phyloP scores from a whole-genome alignment of 805 yeast genomes.

The Yamadazyma akitaensis region DNA sequence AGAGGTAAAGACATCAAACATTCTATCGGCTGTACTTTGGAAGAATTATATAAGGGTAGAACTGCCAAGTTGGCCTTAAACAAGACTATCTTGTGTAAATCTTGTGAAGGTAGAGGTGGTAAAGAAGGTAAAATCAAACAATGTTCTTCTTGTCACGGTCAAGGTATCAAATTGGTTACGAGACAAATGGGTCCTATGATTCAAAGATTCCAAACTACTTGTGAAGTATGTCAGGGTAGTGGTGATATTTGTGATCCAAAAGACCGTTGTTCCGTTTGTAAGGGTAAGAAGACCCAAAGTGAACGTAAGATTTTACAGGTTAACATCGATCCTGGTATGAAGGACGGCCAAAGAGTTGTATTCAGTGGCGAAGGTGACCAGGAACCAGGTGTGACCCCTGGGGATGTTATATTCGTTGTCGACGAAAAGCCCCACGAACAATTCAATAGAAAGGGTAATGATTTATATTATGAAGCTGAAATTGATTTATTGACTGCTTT shows the following conservation, averaged over 20 bases:
- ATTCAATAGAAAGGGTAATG: conserved; percentile 87
- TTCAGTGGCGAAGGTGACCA: conserved; percentile 98
- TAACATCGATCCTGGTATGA: conserved; percentile 96
- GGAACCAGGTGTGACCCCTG: conserved; percentile 91
- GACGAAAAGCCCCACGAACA: conserved; percentile 83
- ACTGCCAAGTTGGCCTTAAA: conserved; percentile 90
- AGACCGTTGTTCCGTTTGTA: conserved; percentile 84
- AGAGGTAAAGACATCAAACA: conserved; percentile 91
- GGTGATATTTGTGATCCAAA: conserved; percentile 86
- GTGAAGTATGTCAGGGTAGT: conserved; percentile 88
- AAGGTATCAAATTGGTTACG: conserved; percentile 86
- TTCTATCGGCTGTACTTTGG: conserved; percentile 78
- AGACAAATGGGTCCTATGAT: conserved; percentile 99
- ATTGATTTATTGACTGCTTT: conserved; percentile 90
- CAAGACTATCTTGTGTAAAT: conserved; percentile 82
- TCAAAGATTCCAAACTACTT: conserved; percentile 93
- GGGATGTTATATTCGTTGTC: conserved; percentile 90
- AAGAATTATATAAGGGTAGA: conserved; percentile 92
- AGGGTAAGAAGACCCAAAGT: conserved; percentile 79
- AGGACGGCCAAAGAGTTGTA: conserved; percentile 83
- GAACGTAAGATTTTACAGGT: conserved; percentile 95
- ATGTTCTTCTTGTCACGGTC: conserved; percentile 86
- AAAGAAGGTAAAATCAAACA: conserved; percentile 83
- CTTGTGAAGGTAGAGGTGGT: conserved; percentile 96
- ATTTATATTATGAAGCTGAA: conserved; percentile 79